Conservation (phyloP, 2,329 filamentous ascomycete genomes). For the Claviceps arundinis region DNA sequence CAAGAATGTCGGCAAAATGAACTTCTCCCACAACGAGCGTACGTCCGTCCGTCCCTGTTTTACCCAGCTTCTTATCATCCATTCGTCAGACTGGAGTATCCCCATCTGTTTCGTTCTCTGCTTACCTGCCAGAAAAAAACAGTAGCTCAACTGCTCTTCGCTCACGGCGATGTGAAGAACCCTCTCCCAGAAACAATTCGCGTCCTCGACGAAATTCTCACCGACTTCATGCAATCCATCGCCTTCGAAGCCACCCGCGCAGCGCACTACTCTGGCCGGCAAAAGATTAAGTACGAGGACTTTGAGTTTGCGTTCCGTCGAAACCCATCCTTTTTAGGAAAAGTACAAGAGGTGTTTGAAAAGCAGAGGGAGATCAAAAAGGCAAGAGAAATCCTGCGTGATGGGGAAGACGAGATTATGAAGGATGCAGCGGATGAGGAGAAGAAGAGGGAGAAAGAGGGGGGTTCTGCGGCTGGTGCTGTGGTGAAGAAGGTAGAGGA, state of each 20-base stretch:
- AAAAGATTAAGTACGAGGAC: conserved; percentile 97
- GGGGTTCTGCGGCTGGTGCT: conserved; percentile 4
- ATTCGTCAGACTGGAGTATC: not conserved
- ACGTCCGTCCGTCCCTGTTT: conserved; percentile 21
- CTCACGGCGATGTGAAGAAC: conserved; percentile 63
- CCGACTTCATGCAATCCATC: conserved; percentile 90
- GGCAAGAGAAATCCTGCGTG: conserved; percentile 62
- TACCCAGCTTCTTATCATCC: not conserved
- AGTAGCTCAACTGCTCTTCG: conserved; percentile 66
- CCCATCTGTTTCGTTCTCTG: not conserved
- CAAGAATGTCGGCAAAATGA: conserved; percentile 73
- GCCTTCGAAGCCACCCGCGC: conserved; percentile 80
- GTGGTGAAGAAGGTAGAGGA: conserved; percentile 26
- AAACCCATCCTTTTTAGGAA: conserved; percentile 73
- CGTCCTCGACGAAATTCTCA: conserved; percentile 86
- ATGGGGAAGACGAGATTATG: conserved; percentile 48
- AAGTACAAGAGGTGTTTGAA: conserved; percentile 78
- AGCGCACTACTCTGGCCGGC: conserved; percentile 74
- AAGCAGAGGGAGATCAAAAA: conserved; percentile 80
- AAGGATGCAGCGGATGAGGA: conserved; percentile 36
- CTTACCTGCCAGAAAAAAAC: conserved; percentile 4
- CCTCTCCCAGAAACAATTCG: conserved; percentile 75
- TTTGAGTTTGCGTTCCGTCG: conserved; percentile 88
- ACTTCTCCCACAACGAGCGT: conserved; percentile 63
- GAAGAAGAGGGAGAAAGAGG: conserved; percentile 21